Base-by-base conservation (phyloP, 352 stramenopile species). In the Thalassiosira ordinaria region DNA sequence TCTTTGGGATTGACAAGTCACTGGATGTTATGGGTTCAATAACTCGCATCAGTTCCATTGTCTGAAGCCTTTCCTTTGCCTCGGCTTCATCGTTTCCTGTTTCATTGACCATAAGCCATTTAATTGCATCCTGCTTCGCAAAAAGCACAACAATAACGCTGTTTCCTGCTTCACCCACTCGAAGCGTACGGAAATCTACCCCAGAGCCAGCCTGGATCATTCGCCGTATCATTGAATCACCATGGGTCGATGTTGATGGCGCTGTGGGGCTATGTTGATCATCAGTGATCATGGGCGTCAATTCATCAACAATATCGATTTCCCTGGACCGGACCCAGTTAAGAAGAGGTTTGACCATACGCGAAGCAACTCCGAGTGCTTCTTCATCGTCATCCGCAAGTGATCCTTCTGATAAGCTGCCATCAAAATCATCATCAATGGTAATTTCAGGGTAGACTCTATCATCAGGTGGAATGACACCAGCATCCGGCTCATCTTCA, bases 71-170 rank as follows among this genome's bases (percentile, higher is more conserved):
- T 29, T 80, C 65, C 24, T 84, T 53, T 29, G 90, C 88, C 22
- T 85, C 83, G 39, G 80, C 60, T 75, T 90, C 79, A 46, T 83
- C 61, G 13, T 66, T 80, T 55, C 82, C 80, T 41, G 74, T 73
- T 44, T 80, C 84, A 67, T 82, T 87, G 0, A 71, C 52, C 18
- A 91, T 55, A 20, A 94, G 78, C 89, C 89, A 94, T 33, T 82
- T 67, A 16, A 91, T 68, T 9, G 86, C 85, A 75, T 94, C 87
- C 18, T 83, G 66, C 44, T 87, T 92, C 13, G 74, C 86, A 60
- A 94, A 94, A 16, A 94, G 55, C 16, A 94, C 88, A 64, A 94
- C 80, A 77, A 94, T 89, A 2, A 90, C 82, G 72, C 87, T 92
- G 18, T 93, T 90, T 41, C 83, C 82, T 46, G 78, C 84, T 74